Evolutionary conservation across 306 rosid genomes (phyloP).

Genomic region (Acacia acuminata): DNA sequence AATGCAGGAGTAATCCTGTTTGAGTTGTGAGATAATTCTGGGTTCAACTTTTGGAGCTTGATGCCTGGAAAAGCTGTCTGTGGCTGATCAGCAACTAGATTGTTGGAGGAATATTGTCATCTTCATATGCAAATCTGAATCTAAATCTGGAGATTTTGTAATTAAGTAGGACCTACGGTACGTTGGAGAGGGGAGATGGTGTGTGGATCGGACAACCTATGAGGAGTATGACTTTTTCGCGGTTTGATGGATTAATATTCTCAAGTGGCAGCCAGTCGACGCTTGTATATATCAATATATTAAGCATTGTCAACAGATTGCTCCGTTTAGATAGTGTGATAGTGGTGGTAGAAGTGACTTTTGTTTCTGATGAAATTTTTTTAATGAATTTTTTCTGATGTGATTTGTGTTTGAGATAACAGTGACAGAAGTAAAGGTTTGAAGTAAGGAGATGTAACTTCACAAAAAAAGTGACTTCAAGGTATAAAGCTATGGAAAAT

Average conservation of each 20-base stretch:
- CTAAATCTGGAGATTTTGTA: not conserved
- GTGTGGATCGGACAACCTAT: not conserved
- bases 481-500: too few species aligned
- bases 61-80: not conserved
- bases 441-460: too few species aligned
- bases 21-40: slow-evolving; percentile 27
- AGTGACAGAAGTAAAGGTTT: too few species aligned
- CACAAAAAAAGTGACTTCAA: too few species aligned
- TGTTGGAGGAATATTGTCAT: not conserved
- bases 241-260: too few species aligned
- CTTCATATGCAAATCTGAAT: not conserved
- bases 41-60: slow-evolving; percentile 25
- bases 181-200: not conserved
- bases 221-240: not conserved
- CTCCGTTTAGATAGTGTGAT: too few species aligned
- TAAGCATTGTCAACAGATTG: not conserved
- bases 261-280: not conserved
- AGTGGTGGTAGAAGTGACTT: too few species aligned
- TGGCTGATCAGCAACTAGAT: slow-evolving; percentile 6
- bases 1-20: not conserved
- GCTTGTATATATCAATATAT: not conserved
- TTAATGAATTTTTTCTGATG: too few species aligned
- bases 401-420: too few species aligned
- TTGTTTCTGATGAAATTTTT: too few species aligned
- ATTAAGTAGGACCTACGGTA: not conserved